phyloP scores from a whole-genome alignment of 2,329 filamentous ascomycete genomes.

The Colletotrichum sp. region DNA sequence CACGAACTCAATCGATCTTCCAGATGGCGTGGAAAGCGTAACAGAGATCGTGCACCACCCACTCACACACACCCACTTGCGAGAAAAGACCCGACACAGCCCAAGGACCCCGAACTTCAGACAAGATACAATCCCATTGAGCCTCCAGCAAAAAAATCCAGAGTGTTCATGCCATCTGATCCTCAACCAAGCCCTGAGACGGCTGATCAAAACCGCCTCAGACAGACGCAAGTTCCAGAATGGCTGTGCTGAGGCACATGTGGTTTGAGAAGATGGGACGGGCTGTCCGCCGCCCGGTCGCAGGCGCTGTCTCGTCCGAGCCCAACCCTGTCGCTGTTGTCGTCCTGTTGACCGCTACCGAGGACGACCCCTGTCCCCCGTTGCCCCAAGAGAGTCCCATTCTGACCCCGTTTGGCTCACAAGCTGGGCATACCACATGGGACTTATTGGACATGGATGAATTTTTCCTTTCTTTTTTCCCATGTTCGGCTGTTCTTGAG shows the following conservation, averaged over 20 bases:
- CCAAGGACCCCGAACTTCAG: neutral
- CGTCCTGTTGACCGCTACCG: neutral
- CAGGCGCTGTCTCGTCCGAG: slow-evolving; percentile 11
- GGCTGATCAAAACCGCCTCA: slow-evolving; percentile 24
- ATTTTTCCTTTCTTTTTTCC: neutral
- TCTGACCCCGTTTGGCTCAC: neutral
- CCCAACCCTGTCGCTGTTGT: neutral
- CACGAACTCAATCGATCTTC: slow-evolving; percentile 16
- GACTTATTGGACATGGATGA: slow-evolving; percentile 9
- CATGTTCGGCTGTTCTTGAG: neutral
- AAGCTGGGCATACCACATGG: neutral
- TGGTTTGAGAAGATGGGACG: slow-evolving; percentile 29
- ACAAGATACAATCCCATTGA: neutral
- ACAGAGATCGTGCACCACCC: slow-evolving; percentile 2
- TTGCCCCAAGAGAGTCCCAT: neutral
- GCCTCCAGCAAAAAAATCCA: neutral
- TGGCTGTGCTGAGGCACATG: slow-evolving; percentile 31
- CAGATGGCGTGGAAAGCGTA: slow-evolving; percentile 14
- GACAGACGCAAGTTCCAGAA: slow-evolving; percentile 18
- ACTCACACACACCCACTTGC: neutral
- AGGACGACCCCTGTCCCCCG: neutral
- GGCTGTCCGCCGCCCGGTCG: slow-evolving; percentile 8
- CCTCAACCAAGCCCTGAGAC: slow-evolving; percentile 26
- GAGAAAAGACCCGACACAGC: neutral
- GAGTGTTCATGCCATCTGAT: slow-evolving; percentile 21